A percentile compares a stretch with the other conserved stretches of the same genome.
These are phyloP conservation scores for Arthrobotrys pseudoclavata DNA, from an alignment of 2,329 filamentous ascomycete species.

Conservation along the genomic window DNA sequence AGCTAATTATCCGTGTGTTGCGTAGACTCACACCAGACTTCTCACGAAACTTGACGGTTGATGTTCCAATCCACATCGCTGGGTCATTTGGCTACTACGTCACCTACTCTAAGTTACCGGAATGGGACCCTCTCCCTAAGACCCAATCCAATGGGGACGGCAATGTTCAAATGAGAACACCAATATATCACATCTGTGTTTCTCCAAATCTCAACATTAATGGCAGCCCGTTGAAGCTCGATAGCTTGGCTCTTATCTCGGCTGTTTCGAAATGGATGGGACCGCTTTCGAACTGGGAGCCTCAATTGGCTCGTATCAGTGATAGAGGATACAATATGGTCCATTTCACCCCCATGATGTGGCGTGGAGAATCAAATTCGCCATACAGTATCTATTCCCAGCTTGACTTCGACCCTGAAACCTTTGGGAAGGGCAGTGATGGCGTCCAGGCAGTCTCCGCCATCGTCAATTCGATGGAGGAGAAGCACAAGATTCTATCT, in stretches of 20 bases:
- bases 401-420: constrained; percentile 82
- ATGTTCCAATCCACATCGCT: constrained; percentile 81
- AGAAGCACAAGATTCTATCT: constrained; percentile 84
- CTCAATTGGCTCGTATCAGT: constrained; percentile 87
- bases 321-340: constrained; percentile 98
- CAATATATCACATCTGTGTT: constrained; percentile 92
- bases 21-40: constrained; percentile 89
- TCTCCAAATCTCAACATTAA: constrained; percentile 83
- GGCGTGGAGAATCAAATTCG: constrained; percentile 90
- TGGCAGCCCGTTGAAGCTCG: constrained; percentile 80
- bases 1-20: constrained; percentile 58
- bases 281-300: constrained; percentile 87
- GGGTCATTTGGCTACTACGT: constrained; percentile 94
- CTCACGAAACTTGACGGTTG: constrained; percentile 90
- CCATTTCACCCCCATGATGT: constrained; percentile 94
- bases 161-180: constrained; percentile 75
- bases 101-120: constrained; percentile 89
- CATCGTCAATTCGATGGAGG: constrained; percentile 84
- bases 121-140: constrained; percentile 74
- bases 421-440: constrained; percentile 79
- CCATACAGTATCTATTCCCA: constrained; percentile 98
- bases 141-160: constrained; percentile 67
- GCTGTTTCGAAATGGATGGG: constrained; percentile 99
- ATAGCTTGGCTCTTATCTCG: constrained; percentile 91
- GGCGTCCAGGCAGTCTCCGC: constrained; percentile 80